Evolutionary conservation across 2,329 filamentous ascomycete genomes (phyloP), one percentile per base, ranked within the genome.

Genomic region (Aspergillus sergii): DNA sequence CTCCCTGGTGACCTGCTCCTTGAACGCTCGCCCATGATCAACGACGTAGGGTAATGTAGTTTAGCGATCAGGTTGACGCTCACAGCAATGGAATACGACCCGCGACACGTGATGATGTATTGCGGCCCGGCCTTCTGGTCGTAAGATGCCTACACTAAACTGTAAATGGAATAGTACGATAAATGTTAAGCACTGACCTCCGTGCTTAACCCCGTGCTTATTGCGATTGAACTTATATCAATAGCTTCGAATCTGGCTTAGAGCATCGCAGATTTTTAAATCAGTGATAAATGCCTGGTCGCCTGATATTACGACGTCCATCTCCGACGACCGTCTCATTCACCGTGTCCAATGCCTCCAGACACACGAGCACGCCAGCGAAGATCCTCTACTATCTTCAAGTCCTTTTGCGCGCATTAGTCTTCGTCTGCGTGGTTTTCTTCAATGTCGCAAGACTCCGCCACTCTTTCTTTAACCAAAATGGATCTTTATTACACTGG

Each of bases 281-380:
- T n/a, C 41, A 46, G 19, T 48, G 8, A 54, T 39, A 64, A 57
- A 91, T 92, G 89, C 83, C 91, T 68, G 86, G 85, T 48, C 86
- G 73, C 62, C 75, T 80, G 34, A 73, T 71, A 50, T 64, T 75
- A 50, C 73, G 75, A 59, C 78, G 78, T 65, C 91, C 92, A 57
- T 94, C 95, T 28, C 90, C 92, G 54, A 96, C 93, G 3, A 97
- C 95, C n/a, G 89, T 92, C 75, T 91, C 92, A 69, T 98, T 94
- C 84, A 96, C 91, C 34, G 92, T 97, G 61, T 95, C 94, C 41
- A 97, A 94, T 62, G 87, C 88, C 51, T 88, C 91, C 14, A 73
- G 77, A 14, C 79, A 78, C 41, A 76, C 76, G 11, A 84, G 81
- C 19, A 71, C 84, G 36, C 72, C 82, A 16, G 79, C 84, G 14